These are phyloP conservation scores for Rhodocollybia butyracea DNA, from an alignment of 768 basidiomycete genomes.

Conservation along the genomic window DNA sequence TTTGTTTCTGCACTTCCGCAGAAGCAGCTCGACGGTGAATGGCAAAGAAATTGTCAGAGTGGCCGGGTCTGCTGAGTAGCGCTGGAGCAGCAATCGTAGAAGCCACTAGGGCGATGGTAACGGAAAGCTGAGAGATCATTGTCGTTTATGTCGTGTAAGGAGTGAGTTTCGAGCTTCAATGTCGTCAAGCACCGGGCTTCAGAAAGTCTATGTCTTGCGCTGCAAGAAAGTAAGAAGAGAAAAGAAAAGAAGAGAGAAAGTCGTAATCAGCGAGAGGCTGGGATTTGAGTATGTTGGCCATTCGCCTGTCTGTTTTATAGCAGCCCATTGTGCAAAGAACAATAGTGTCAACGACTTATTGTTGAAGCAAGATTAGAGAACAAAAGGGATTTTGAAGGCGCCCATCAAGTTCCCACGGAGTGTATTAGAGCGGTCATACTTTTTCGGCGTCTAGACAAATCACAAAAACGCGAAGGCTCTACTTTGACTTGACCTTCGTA, in stretches of 20 bases:
- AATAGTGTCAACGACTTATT: too few species aligned
- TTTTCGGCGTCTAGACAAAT: too few species aligned
- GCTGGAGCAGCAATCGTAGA: neutral
- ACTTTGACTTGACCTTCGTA: too few species aligned
- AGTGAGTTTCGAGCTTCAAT: neutral
- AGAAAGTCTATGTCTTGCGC: neutral
- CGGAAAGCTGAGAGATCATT: neutral
- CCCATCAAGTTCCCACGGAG: too few species aligned
- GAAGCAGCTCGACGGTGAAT: neutral
- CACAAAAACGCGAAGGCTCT: too few species aligned
- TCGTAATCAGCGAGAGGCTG: too few species aligned
- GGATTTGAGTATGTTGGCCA: too few species aligned
- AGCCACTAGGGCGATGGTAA: neutral
- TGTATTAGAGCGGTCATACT: too few species aligned
- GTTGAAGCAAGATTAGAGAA: too few species aligned
- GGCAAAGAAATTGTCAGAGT: neutral
- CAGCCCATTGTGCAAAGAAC: too few species aligned
- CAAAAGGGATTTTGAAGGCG: too few species aligned
- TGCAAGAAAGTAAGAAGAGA: neutral
- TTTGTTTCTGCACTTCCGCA: conserved; percentile 29
- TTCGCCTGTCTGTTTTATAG: too few species aligned
- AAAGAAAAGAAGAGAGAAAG: neutral
- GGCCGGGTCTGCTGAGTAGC: neutral
- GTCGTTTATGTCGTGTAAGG: neutral
- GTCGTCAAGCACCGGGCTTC: conserved; percentile 1